Conservation (phyloP, 495 filamentous ascomycete species). For the Lepidopterella palustris region DNA sequence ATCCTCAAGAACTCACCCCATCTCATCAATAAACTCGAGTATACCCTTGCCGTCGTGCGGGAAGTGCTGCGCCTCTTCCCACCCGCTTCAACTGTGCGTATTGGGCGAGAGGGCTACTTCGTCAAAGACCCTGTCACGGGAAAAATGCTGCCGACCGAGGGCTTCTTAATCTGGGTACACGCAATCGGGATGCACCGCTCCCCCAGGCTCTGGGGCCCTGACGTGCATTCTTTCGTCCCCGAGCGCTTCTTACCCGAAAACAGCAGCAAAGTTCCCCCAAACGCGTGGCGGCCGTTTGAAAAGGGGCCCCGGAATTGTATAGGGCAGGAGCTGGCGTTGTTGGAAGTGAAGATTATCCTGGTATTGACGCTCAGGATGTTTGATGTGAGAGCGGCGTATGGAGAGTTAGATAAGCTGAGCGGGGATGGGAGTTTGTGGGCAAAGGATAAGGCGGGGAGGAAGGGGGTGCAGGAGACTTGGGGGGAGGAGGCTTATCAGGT, state of each 20-base stretch:
- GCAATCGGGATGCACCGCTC: constrained; percentile 23
- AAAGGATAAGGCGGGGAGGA: constrained; percentile 8
- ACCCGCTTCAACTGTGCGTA: constrained; percentile 26
- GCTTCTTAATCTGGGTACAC: constrained; percentile 27
- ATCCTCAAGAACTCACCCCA: constrained; percentile 14
- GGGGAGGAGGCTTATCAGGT: constrained; percentile 32
- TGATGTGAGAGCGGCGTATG: constrained; percentile 27
- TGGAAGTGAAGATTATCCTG: constrained; percentile 35
- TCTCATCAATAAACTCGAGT: constrained; percentile 30
- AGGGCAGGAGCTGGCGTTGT: constrained; percentile 35
- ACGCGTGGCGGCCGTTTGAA: constrained; percentile 32
- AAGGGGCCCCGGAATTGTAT: constrained; percentile 35
- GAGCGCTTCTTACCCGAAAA: constrained; percentile 22
- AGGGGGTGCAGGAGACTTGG: constrained; percentile 13
- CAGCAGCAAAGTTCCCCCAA: constrained; percentile 5
- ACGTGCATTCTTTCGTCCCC: constrained; percentile 14
- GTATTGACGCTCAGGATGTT: constrained; percentile 27
- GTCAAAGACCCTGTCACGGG: constrained; percentile 28
- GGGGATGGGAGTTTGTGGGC: constrained; percentile 22
- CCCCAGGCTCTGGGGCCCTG: constrained; percentile 8
- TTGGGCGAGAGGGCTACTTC: constrained; percentile 21
- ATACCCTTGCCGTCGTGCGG: constrained; percentile 30
- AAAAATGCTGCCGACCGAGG: constrained; percentile 33
- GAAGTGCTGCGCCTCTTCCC: constrained; percentile 30
- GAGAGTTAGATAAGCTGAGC: constrained; percentile 20